Base-by-base conservation (phyloP, 345 rosid species). In the Theobroma cacao region DNA sequence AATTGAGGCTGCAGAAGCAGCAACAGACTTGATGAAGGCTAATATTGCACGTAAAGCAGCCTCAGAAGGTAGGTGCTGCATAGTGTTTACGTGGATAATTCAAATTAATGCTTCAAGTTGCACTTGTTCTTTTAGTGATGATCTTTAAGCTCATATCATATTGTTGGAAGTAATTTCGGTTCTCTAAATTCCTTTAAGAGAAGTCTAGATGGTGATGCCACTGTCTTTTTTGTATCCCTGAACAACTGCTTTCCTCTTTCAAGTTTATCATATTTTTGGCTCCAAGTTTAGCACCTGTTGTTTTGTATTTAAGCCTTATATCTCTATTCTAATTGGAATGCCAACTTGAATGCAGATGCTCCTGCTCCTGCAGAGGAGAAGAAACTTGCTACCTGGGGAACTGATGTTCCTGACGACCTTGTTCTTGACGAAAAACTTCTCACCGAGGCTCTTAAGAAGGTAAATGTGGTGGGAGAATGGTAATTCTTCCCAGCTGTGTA, bases 1-100 rank as follows among this genome's bases (percentile, higher is more conserved):
- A 43, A 90, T 95, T 65, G 88, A 90, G 77, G 98, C 98, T 68
- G 93, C 91, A 4, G 92, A 91, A 77, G 95, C 92, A 69, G 89
- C 93, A 45, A 43, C 82, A 13, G 90, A 91, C 70, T 85, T 90
- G 11, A 93, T 94, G 95, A 93, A 85, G 76, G 79, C 88, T 40
- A 94, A 94, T 80, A 78, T 94, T 68, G 88, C 89, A 31, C 88
- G 89, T 31, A 89, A 84, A 77, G 92, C 58, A 41, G 86, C 86
- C 28, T 75, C 87, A 7, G 86, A 90, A 77, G 97, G 91, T 90
- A 26, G 12, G 33, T 50, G n/a, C 70, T 33, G 30, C n/a, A 30
- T 61, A 14, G 8, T 61, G 50, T 74, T 5, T 7, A 11, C 18
- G 11, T 63, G 15, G 34, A 38, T 30, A 80, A n/a, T 36, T 55